Percentiles rank a stretch among this genome's conserved stretches.
phyloP scores from a whole-genome alignment of 768 basidiomycete genomes.

The Amanita exitialis region DNA sequence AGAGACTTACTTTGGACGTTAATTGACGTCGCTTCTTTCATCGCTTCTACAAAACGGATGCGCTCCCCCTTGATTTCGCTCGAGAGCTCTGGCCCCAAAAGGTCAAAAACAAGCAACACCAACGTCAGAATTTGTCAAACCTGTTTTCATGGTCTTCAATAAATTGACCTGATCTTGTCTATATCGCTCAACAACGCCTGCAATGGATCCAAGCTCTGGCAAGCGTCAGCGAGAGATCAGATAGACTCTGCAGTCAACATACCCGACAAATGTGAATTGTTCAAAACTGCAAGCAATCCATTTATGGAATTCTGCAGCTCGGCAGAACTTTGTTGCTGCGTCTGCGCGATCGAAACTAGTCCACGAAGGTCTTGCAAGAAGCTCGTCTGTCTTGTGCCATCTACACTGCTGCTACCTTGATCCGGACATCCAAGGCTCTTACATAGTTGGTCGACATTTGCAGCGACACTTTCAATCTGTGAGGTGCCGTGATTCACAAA shows the following conservation, averaged over 20 bases:
- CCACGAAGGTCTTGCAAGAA: slow-evolving; percentile 28
- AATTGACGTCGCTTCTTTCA: slow-evolving; percentile 86
- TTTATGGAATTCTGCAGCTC: slow-evolving; percentile 31
- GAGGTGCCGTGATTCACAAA: slow-evolving; percentile 72
- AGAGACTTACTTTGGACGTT: slow-evolving; percentile 60
- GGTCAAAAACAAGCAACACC: neutral
- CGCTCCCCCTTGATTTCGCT: slow-evolving; percentile 81
- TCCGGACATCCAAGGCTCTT: slow-evolving; percentile 32
- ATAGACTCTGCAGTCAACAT: slow-evolving; percentile 4
- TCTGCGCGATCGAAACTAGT: slow-evolving; percentile 21
- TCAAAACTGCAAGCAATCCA: slow-evolving; percentile 22
- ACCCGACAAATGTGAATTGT: slow-evolving; percentile 9
- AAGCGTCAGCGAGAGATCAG: neutral
- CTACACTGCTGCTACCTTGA: neutral
- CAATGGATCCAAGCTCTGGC: slow-evolving; percentile 47
- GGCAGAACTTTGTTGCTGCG: slow-evolving; percentile 24
- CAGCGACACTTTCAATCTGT: slow-evolving; percentile 55
- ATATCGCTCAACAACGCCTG: slow-evolving; percentile 57
- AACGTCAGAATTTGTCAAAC: slow-evolving; percentile 21
- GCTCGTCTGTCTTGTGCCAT: slow-evolving; percentile 11
- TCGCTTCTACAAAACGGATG: slow-evolving; percentile 85
- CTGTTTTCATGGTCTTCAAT: slow-evolving; percentile 53
- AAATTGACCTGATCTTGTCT: slow-evolving; percentile 64
- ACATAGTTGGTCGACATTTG: slow-evolving; percentile 51
- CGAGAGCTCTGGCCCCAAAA: slow-evolving; percentile 46